Evolutionary conservation across 2,329 filamentous ascomycete genomes (phyloP).

Genomic region (Neonectria ditissima): DNA sequence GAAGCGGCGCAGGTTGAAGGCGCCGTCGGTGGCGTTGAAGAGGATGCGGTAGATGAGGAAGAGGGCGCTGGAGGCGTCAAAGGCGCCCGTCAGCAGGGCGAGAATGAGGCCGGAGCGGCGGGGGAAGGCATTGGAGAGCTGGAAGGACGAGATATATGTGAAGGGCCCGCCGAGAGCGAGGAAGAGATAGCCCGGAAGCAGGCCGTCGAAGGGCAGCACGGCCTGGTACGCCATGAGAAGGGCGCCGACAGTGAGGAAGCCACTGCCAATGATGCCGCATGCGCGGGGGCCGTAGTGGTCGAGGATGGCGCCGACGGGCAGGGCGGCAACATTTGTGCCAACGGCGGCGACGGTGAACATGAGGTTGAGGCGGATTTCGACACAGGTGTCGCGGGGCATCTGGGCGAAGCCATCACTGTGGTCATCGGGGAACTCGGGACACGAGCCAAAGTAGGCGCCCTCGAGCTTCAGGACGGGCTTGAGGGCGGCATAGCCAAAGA

Average conservation of each 20-base stretch:
- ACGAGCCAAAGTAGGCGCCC: slow-evolving; percentile 76
- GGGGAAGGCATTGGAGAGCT: slow-evolving; percentile 87
- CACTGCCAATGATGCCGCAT: slow-evolving; percentile 77
- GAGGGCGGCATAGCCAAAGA: slow-evolving; percentile 87
- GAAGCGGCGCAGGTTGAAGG: slow-evolving; percentile 74
- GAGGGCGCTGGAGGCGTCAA: slow-evolving; percentile 83
- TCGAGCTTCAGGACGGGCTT: slow-evolving; percentile 83
- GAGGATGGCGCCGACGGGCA: slow-evolving; percentile 86
- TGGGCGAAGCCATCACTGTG: slow-evolving; percentile 33
- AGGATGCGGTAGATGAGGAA: slow-evolving; percentile 80
- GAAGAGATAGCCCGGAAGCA: slow-evolving; percentile 79
- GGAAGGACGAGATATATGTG: slow-evolving; percentile 85
- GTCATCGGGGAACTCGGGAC: slow-evolving; percentile 50
- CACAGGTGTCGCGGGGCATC: slow-evolving; percentile 52
- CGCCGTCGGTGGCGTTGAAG: slow-evolving; percentile 67
- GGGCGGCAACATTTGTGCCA: slow-evolving; percentile 85
- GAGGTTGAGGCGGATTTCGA: slow-evolving; percentile 77
- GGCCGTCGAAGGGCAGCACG: slow-evolving; percentile 75
- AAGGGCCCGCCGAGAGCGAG: slow-evolving; percentile 84
- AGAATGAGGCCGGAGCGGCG: slow-evolving; percentile 82
- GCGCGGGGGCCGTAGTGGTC: slow-evolving; percentile 85
- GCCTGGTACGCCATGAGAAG: slow-evolving; percentile 75
- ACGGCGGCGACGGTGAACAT: slow-evolving; percentile 95
- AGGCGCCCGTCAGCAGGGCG: slow-evolving; percentile 82
- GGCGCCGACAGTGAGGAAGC: slow-evolving; percentile 76